phyloP scores from a whole-genome alignment of 257 asterid species.

The Solanum chiquidenum region DNA sequence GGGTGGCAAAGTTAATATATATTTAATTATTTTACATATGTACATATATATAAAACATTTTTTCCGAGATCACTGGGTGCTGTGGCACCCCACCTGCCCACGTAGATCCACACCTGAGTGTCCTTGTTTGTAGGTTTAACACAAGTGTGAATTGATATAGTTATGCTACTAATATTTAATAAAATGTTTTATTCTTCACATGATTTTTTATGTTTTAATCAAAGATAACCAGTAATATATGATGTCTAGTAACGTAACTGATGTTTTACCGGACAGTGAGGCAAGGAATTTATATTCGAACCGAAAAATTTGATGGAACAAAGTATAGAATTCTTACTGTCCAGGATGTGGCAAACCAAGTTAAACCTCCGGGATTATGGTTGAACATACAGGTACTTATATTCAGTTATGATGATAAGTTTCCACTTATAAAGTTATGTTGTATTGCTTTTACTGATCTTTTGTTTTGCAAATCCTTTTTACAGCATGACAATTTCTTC shows the following conservation, averaged over 20 bases:
- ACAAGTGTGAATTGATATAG: too few relatives aligned
- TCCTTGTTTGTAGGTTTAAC: too few relatives aligned
- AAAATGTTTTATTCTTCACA: not conserved
- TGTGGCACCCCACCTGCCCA: too few relatives aligned
- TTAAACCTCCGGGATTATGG: conserved; percentile 43
- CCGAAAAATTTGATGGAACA: conserved; percentile 25
- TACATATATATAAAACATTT: too few relatives aligned
- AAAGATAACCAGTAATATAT: not conserved
- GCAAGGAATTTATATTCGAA: conserved; percentile 40
- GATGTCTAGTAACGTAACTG: not conserved
- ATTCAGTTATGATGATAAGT: not conserved
- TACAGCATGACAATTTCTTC: too few relatives aligned
- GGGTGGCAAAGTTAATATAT: too few relatives aligned
- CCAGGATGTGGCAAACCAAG: conserved; percentile 17
- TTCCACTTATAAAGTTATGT: not conserved
- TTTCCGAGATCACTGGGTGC: too few relatives aligned
- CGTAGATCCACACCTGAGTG: too few relatives aligned
- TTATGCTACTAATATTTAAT: too few relatives aligned
- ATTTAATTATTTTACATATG: too few relatives aligned
- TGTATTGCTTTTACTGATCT: too few relatives aligned
- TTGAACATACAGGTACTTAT: conserved; percentile 45
- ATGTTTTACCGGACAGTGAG: conserved; percentile 27
- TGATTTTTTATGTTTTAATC: not conserved
- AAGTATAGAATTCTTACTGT: conserved; percentile 34
- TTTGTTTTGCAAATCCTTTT: too few relatives aligned